Evolutionary conservation across 768 basidiomycete genomes (phyloP).

Genomic region (Cystobasidiopsis lactophilus): DNA sequence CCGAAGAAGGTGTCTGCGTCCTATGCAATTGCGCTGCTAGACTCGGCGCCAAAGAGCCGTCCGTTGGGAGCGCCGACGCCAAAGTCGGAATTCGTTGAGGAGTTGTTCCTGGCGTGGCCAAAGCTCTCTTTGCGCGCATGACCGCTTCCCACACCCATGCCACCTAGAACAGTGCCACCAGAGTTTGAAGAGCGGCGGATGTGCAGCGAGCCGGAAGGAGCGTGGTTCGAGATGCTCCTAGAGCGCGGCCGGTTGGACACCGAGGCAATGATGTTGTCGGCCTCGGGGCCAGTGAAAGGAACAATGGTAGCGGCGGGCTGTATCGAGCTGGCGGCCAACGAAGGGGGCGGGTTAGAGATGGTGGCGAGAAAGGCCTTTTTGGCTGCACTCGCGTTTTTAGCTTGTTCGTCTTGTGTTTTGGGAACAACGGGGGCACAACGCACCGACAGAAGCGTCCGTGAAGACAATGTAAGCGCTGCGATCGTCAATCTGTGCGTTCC

Average conservation of each 20-base stretch:
- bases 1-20: too few species aligned
- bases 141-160: too few species aligned
- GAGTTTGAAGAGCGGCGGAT: neutral
- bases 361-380: conserved; percentile 87
- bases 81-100: too few species aligned
- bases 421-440: conserved; percentile 24
- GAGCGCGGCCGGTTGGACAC: conserved; percentile 22
- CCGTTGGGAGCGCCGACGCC: too few species aligned
- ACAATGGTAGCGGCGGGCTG: conserved; percentile 28
- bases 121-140: too few species aligned
- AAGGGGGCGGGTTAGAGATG: conserved; percentile 41
- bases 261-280: conserved; percentile 35
- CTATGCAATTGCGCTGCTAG: too few species aligned
- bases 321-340: neutral
- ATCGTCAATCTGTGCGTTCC: conserved; percentile 54
- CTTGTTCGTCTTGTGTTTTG: neutral
- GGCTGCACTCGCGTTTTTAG: conserved; percentile 31
- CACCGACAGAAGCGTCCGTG: conserved; percentile 67
- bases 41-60: too few species aligned
- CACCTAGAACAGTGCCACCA: too few species aligned
- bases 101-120: too few species aligned
- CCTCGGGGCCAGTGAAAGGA: conserved; percentile 89
- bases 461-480: conserved; percentile 89
- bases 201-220: neutral
- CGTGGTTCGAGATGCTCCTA: conserved; percentile 1